Evolutionary conservation across 306 rosid genomes (phyloP).

Genomic region (Prunus salicina): DNA sequence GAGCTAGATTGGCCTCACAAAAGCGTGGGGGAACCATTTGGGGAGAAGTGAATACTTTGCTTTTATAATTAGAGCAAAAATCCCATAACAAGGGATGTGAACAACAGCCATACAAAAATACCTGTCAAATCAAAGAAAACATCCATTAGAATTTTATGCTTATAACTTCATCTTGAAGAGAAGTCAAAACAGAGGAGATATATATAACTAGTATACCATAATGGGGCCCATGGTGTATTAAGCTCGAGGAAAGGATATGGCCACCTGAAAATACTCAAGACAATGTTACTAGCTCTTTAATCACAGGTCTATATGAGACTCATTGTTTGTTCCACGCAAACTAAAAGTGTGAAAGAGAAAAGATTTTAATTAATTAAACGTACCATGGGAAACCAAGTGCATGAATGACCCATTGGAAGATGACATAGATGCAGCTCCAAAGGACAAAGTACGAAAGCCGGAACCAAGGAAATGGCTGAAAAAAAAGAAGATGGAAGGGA

Average conservation of each 20-base stretch:
- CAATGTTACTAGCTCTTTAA: slow-evolving; percentile 10
- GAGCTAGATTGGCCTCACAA: slow-evolving; percentile 32
- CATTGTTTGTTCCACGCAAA: background rate
- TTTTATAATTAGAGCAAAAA: slow-evolving; percentile 54
- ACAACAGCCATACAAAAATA: slow-evolving; percentile 55
- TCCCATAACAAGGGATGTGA: slow-evolving; percentile 76
- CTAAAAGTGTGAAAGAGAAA: background rate
- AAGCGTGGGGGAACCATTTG: slow-evolving; percentile 50
- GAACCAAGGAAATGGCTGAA: slow-evolving; percentile 81
- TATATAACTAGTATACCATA: slow-evolving; percentile 49
- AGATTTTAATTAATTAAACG: background rate
- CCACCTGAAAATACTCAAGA: slow-evolving; percentile 42
- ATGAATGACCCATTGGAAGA: slow-evolving; percentile 72
- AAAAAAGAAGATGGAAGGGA: slow-evolving; percentile 16
- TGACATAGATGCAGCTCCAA: slow-evolving; percentile 61
- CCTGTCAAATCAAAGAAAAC: slow-evolving; percentile 37
- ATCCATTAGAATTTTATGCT: slow-evolving; percentile 5
- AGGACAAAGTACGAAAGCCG: slow-evolving; percentile 69
- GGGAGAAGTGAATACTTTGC: slow-evolving; percentile 53
- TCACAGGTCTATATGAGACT: background rate
- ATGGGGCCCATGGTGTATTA: slow-evolving; percentile 64
- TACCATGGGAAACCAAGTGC: slow-evolving; percentile 51
- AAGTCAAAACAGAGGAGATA: background rate
- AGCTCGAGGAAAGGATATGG: slow-evolving; percentile 92
- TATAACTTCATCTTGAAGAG: background rate